phyloP scores from a whole-genome alignment of 441 rosid species.

The Adansonia grandidieri region DNA sequence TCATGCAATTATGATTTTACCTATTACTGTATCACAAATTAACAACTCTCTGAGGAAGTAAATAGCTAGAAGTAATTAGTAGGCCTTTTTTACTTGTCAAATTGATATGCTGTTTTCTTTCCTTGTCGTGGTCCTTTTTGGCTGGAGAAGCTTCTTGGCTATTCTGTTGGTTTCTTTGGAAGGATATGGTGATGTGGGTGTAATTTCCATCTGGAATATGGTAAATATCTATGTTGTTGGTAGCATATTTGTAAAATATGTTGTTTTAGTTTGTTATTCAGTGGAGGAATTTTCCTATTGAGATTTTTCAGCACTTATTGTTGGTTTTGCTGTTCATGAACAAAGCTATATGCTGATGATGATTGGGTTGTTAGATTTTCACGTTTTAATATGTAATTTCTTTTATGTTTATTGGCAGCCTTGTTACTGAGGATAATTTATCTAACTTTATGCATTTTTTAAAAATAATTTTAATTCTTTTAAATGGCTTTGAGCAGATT shows the following conservation, averaged over 20 bases:
- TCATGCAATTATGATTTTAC: neutral
- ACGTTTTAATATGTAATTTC: neutral
- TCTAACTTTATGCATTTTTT: conserved; percentile 16
- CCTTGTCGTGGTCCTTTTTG: neutral
- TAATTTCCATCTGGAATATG: neutral
- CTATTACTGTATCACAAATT: neutral
- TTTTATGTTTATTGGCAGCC: neutral
- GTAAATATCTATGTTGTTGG: too few relatives aligned
- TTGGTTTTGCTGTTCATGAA: neutral
- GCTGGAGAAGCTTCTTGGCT: neutral
- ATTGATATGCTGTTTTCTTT: neutral
- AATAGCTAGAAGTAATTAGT: neutral
- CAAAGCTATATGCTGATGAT: neutral
- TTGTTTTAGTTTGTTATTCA: neutral
- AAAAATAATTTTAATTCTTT: neutral
- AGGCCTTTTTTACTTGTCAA: neutral
- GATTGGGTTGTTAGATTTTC: neutral
- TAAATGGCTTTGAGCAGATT: conserved; percentile 58
- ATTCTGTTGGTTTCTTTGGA: neutral
- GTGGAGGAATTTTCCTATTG: neutral
- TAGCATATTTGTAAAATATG: neutral
- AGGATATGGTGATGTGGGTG: neutral
- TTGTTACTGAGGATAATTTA: conserved; percentile 14
- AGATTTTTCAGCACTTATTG: neutral
- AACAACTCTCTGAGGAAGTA: neutral